These are phyloP conservation scores for Euphrasia arctica DNA, from an alignment of 305 asterid species.

Conservation along the genomic window DNA sequence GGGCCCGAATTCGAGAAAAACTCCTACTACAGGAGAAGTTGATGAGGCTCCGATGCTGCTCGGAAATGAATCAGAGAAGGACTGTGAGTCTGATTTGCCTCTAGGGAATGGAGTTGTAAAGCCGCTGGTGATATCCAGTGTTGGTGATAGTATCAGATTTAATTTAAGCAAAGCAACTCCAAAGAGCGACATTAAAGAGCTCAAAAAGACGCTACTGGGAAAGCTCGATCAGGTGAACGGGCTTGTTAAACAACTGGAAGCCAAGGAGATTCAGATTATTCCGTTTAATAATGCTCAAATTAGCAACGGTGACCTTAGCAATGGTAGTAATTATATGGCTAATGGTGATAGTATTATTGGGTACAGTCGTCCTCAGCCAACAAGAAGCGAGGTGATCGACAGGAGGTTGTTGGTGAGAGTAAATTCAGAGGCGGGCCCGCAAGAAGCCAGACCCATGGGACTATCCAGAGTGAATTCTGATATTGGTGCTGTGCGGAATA, in stretches of 20 bases:
- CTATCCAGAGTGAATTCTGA: conserved; percentile 45
- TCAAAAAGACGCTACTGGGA: conserved; percentile 41
- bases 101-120: conserved; percentile 28
- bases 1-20: neutral
- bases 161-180: conserved; percentile 33
- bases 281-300: conserved; percentile 29
- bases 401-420: conserved; percentile 41
- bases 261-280: conserved; percentile 48
- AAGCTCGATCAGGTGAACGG: conserved; percentile 57
- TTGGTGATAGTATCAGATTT: conserved; percentile 48
- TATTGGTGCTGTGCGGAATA: conserved; percentile 36
- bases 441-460: conserved; percentile 29
- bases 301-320: conserved; percentile 27
- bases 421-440: conserved; percentile 37
- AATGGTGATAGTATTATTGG: conserved; percentile 28
- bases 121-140: conserved; percentile 37
- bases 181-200: conserved; percentile 42
- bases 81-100: conserved; percentile 16
- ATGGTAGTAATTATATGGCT: conserved; percentile 21
- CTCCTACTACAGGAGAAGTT: neutral
- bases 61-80: conserved; percentile 19
- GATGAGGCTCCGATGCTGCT: neutral
- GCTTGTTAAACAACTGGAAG: conserved; percentile 37
- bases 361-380: conserved; percentile 25
- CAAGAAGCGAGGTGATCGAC: conserved; percentile 28